These are phyloP conservation scores for Ogataea naganishii DNA, from an alignment of 805 yeast genomes.

Conservation along the genomic window DNA sequence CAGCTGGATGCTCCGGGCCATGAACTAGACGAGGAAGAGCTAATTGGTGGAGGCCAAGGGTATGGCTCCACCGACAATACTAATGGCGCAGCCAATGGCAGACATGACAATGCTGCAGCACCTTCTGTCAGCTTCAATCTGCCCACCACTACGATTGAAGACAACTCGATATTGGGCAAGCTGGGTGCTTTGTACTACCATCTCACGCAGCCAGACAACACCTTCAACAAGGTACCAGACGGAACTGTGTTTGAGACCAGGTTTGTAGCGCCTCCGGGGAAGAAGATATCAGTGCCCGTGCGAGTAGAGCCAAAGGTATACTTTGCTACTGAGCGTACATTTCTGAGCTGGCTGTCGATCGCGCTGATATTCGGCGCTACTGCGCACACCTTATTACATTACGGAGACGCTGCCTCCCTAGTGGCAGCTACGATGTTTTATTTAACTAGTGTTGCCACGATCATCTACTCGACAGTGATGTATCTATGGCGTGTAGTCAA, in stretches of 20 bases:
- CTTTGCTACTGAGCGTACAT: constrained; percentile 95
- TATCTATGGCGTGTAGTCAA: constrained; percentile 78
- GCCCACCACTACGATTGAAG: constrained; percentile 20
- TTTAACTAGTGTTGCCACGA: constrained; percentile 65
- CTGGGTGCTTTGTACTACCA: constrained; percentile 9
- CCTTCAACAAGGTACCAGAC: constrained; percentile 50
- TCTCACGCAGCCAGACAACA: constrained; percentile 28
- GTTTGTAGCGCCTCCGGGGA: constrained; percentile 78
- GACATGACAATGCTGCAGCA: constrained; percentile 11
- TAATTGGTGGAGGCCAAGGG: constrained; percentile 27
- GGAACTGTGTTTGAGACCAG: constrained; percentile 56
- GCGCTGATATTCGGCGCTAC: constrained; percentile 84
- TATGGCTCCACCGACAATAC: constrained; percentile 5
- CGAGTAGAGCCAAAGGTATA: constrained; percentile 98
- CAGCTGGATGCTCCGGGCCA: constrained; percentile 37
- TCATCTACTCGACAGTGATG: constrained; percentile 60
- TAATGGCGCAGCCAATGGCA: constrained; percentile 17
- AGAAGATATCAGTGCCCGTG: constrained; percentile 84
- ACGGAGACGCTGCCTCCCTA: constrained; percentile 69
- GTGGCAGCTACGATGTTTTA: constrained; percentile 84
- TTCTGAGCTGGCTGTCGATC: constrained; percentile 87
- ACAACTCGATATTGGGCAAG: constrained; percentile 10
- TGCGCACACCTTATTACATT: constrained; percentile 77
- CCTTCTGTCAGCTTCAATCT: too few species aligned
- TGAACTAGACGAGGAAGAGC: constrained; percentile 63